Evolutionary conservation across 805 yeast genomes (phyloP).

Genomic region (Candida corydali): DNA sequence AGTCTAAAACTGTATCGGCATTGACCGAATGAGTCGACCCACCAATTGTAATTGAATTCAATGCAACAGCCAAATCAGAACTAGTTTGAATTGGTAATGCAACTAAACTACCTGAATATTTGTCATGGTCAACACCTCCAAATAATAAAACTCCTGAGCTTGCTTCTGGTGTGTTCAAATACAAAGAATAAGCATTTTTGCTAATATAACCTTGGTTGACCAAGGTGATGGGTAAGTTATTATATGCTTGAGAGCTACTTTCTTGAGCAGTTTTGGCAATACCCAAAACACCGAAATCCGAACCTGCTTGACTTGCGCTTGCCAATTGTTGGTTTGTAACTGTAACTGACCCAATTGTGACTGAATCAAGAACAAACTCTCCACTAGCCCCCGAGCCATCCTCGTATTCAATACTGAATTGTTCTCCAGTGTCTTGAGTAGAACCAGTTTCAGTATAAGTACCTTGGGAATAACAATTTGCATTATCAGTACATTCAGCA

Average conservation of each 20-base stretch:
- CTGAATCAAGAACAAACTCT: slow-evolving; percentile 14
- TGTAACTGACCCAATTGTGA: slow-evolving; percentile 10
- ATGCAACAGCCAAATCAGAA: slow-evolving; percentile 6
- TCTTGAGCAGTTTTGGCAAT: slow-evolving; percentile 13
- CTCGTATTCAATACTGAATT: slow-evolving; percentile 11
- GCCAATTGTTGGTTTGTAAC: slow-evolving; percentile 16
- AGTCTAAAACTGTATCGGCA: slow-evolving; percentile 16
- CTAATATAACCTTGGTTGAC: slow-evolving; percentile 30
- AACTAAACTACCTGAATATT: slow-evolving; percentile 20
- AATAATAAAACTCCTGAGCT: slow-evolving; percentile 23
- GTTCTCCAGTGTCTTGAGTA: slow-evolving; percentile 3
- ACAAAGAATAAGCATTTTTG: slow-evolving; percentile 35
- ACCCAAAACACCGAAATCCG: slow-evolving; percentile 16
- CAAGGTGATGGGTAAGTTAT: slow-evolving; percentile 31
- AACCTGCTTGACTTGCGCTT: slow-evolving; percentile 12
- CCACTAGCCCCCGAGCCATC: slow-evolving; percentile 12
- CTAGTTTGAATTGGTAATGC: slow-evolving; percentile 16
- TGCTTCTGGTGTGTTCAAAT: slow-evolving; percentile 21
- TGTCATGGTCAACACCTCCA: slow-evolving; percentile 30
- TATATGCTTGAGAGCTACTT: slow-evolving; percentile 15
- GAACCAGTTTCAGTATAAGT: slow-evolving; percentile 6
- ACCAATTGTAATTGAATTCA: slow-evolving; percentile 22
- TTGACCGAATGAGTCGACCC: slow-evolving; percentile 8
- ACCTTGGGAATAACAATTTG: slow-evolving; percentile 1
- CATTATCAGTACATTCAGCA: slow-evolving; percentile 3